phyloP scores from a whole-genome alignment of 495 filamentous ascomycete genomes.

The Tuber microsphaerosporum region DNA sequence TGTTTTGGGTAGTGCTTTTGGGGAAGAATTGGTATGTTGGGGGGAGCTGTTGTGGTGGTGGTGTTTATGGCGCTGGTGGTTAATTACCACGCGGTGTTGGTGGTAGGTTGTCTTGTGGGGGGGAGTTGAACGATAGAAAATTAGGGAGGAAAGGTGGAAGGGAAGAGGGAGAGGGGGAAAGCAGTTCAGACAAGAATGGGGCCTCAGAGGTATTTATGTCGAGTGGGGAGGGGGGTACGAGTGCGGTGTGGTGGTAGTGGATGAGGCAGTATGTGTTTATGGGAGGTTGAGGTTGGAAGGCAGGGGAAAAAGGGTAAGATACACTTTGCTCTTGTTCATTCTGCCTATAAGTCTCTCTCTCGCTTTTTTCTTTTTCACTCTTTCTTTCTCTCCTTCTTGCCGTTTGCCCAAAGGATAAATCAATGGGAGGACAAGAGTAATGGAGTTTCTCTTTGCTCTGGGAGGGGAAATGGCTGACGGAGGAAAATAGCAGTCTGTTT shows the following conservation, averaged over 20 bases:
- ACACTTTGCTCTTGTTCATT: conserved; percentile 5
- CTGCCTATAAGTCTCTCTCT: background rate
- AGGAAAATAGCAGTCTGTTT: background rate
- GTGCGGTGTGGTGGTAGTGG: conserved; percentile 24
- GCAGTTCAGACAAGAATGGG: conserved; percentile 8
- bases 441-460: background rate
- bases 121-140: conserved; percentile 14
- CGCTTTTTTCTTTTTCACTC: conserved; percentile 10
- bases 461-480: background rate
- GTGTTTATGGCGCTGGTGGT: conserved; percentile 71
- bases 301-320: conserved; percentile 9
- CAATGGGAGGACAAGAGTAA: background rate
- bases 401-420: background rate
- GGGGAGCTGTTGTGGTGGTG: conserved; percentile 52
- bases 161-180: conserved; percentile 22
- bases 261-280: conserved; percentile 26
- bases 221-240: conserved; percentile 27
- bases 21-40: conserved; percentile 20
- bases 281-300: conserved; percentile 29
- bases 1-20: background rate
- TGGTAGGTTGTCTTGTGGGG: conserved; percentile 32
- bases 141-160: conserved; percentile 10
- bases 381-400: background rate
- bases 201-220: conserved; percentile 38
- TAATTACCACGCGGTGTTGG: conserved; percentile 42